A percentile compares a stretch with the other conserved stretches of the same genome.
These are phyloP conservation scores for Tephrocybe rancida DNA, from an alignment of 768 basidiomycete genomes.

Conservation along the genomic window DNA sequence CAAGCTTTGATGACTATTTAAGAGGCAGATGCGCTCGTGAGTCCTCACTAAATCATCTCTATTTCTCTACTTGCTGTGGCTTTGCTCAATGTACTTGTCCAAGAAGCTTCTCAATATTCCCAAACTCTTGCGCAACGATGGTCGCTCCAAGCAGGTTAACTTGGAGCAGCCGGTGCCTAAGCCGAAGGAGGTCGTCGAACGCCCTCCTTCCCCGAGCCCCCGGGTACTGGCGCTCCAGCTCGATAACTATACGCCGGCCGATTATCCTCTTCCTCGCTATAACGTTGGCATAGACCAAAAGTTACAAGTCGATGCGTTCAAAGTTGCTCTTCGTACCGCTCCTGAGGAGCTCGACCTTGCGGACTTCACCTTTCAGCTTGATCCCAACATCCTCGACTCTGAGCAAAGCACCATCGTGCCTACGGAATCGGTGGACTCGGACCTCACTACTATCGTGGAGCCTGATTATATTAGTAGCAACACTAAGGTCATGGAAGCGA, in stretches of 20 bases:
- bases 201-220: background rate
- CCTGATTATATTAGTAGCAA: background rate
- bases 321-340: background rate
- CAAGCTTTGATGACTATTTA: conserved; percentile 9
- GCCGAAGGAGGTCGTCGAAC: background rate
- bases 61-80: background rate
- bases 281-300: conserved; percentile 4
- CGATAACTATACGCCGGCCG: background rate
- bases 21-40: conserved; percentile 4
- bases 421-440: background rate
- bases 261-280: background rate
- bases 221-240: conserved; percentile 4
- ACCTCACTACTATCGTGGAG: background rate
- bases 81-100: background rate
- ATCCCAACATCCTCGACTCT: background rate
- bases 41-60: background rate
- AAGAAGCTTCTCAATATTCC: conserved; percentile 2
- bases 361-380: conserved; percentile 3
- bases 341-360: background rate
- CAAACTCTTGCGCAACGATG: conserved; percentile 3
- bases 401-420: background rate
- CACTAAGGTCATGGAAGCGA: background rate
- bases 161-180: background rate
- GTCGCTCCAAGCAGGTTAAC: background rate
- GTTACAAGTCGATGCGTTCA: conserved; percentile 1